Conservation (phyloP, 257 asterid species). For the Lithospermum erythrorhizon region DNA sequence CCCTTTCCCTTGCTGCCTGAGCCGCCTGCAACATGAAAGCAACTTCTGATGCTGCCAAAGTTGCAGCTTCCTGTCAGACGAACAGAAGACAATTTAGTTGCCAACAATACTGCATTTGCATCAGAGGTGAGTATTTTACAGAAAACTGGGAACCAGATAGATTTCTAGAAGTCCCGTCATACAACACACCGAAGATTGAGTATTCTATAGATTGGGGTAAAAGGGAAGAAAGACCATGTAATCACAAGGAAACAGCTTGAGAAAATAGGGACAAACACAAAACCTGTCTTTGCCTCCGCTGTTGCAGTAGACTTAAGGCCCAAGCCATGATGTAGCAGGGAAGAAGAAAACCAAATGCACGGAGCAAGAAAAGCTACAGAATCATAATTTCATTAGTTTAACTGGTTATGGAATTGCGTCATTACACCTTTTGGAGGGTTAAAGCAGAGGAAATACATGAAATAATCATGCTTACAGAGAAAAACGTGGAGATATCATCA, state of each 20-base stretch:
- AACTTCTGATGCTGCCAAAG: conserved; percentile 35
- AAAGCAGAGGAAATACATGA: neutral
- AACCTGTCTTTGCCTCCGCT: conserved; percentile 47
- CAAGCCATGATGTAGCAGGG: conserved; percentile 44
- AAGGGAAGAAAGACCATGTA: neutral
- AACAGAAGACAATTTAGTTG: neutral
- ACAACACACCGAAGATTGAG: neutral
- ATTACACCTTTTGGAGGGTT: neutral
- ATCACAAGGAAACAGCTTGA: neutral
- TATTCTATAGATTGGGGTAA: neutral
- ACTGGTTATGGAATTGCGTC: neutral
- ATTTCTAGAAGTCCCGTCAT: neutral
- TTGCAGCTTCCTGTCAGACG: conserved; percentile 32
- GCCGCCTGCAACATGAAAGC: conserved; percentile 38
- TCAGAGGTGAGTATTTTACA: neutral
- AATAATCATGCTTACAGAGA: conserved; percentile 25
- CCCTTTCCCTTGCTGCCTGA: conserved; percentile 34
- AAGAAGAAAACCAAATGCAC: conserved; percentile 36
- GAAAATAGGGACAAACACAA: neutral
- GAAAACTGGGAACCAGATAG: neutral
- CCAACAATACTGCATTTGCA: neutral
- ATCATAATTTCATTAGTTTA: conserved; percentile 5
- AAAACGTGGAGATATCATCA: conserved; percentile 34
- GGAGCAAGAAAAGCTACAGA: conserved; percentile 39
- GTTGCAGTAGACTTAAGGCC: conserved; percentile 40